Evolutionary conservation across 1,139 yeast species (phyloP), one percentile per base, ranked within the genome.

Genomic region (Lodderomyces elongisporus): DNA sequence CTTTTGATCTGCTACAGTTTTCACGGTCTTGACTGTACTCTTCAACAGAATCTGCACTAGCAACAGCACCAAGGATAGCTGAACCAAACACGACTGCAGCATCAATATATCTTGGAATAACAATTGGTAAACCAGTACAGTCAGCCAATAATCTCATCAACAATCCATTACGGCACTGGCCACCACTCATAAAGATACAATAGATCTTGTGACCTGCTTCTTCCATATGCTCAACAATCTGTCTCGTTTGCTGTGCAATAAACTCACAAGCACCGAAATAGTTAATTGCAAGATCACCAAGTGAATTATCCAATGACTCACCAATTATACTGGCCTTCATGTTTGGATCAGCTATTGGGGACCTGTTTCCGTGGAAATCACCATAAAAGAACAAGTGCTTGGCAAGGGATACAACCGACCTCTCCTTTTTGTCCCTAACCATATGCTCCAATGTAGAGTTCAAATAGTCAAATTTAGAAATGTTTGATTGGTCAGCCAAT

Each of bases 21-120:
- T 67, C 66, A 44, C 49, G 57, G 27, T 56, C 48, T 25, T 42
- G 36, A 32, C 62, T 46, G 36, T 58, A 60, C 43, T 65, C 74
- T 33, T 55, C 52, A 10, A 76, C 70, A 5, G 73, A 63, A 36
- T 69, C 76, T 48, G 76, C 79, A 2, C 91, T 85, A 5, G 98
- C 97, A 43, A 81, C 88, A 2, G 97, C 96, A 24, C 97, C 98
- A 41, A 91, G 70, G 56, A 91, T 67, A 0, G 98, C 97, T 4
- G 96, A 74, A 18, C 98, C 98, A 51, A 89, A 83, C 4, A 91
- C 97, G 30, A 91, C 98, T 2, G 96, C 95, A 1, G 96, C 93
- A 53, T 89, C 97, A 48, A 91, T 88, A 57, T 89, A 88, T 52
- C 93, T 74, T 33, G 98, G 98, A 46, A 89, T 85, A 32, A 91